Evolutionary conservation across 2,329 filamentous ascomycete genomes (phyloP).

Genomic region (Ustilaginoidea virens): DNA sequence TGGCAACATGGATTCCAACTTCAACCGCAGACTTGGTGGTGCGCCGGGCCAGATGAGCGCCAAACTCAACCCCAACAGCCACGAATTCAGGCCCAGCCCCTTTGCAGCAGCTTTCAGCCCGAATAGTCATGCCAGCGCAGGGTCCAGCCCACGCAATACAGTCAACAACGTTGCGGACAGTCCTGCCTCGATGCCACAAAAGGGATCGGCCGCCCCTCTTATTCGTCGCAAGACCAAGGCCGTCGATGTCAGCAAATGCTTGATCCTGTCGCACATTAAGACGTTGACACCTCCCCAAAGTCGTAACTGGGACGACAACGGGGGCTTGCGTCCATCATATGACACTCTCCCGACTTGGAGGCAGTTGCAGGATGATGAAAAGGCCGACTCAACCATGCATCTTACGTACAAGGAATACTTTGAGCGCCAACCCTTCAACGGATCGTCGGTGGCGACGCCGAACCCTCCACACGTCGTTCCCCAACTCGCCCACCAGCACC

Average conservation of each 20-base stretch:
- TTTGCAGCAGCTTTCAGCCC: conserved; percentile 72
- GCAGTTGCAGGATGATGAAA: conserved; percentile 55
- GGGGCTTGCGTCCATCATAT: conserved; percentile 71
- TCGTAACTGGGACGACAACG: conserved; percentile 57
- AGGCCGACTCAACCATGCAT: conserved; percentile 45
- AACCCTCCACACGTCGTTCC: conserved; percentile 54
- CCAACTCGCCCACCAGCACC: conserved; percentile 67
- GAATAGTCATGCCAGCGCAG: conserved; percentile 44
- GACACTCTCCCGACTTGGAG: conserved; percentile 80
- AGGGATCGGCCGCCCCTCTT: conserved; percentile 25
- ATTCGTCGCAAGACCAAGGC: conserved; percentile 59
- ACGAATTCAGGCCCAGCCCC: conserved; percentile 76
- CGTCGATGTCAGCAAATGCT: conserved; percentile 55
- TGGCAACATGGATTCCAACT: conserved; percentile 34
- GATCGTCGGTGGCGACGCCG: conserved; percentile 48
- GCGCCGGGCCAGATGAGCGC: conserved; percentile 34
- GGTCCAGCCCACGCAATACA: conserved; percentile 55
- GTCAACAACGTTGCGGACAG: conserved; percentile 32
- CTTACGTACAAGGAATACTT: conserved; percentile 66
- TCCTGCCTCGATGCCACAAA: conserved; percentile 8
- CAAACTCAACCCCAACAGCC: conserved; percentile 49
- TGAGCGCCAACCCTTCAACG: conserved; percentile 45
- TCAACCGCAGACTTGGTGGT: conserved; percentile 36
- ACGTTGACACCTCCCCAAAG: conserved; percentile 34
- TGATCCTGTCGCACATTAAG: conserved; percentile 38